Evolutionary conservation across 2,329 filamentous ascomycete genomes (phyloP), one percentile per base, ranked within the genome.

Genomic region (Plectosphaerella cucumerina): DNA sequence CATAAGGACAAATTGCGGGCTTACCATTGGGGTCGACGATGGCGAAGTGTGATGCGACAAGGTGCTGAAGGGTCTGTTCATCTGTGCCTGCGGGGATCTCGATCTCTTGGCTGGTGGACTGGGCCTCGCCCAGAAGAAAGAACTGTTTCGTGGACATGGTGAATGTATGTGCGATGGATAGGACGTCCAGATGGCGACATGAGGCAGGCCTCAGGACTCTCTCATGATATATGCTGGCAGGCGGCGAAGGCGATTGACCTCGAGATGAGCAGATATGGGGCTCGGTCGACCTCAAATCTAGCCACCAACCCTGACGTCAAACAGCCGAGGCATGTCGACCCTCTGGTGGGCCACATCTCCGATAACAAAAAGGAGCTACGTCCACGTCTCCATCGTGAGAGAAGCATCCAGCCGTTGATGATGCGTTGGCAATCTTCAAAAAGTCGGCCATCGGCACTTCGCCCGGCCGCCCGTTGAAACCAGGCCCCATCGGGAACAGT

Each of bases 21-120:
- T 31, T 62, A 71, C 72, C 70, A 20, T 65, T 67, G 3, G 70
- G 59, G 8, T 73, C 66, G 39, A 74, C 72, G 49, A 75, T 68
- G 46, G 70, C 67, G 57, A 74, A 76, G 43, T 72, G 62, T 11
- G 70, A 67, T 4, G 71, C 71, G 15, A 73, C 60, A 14, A 72
- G 55, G 43, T 73, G 63, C 26, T 66, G 66, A 2, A 75, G 64
- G 15, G 63, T 65, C 23, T 71, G 66, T 21, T 66, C 60, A 39
- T 71, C 65, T n/a, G 60, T 50, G 2, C 63, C 59, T 5, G 60
- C 43, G n/a, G 66, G 59, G 4, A 75, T 46, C 8, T 71, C 69
- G 39, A 76, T 64, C 6, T 68, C 64, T 49, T 53, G 62, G n/a
- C 65, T 63, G 12, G 60, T 65, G 10, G 65, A 65, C 42, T 63